Conservation (phyloP, 139 green algal species). For the Picochlorum sp. region DNA sequence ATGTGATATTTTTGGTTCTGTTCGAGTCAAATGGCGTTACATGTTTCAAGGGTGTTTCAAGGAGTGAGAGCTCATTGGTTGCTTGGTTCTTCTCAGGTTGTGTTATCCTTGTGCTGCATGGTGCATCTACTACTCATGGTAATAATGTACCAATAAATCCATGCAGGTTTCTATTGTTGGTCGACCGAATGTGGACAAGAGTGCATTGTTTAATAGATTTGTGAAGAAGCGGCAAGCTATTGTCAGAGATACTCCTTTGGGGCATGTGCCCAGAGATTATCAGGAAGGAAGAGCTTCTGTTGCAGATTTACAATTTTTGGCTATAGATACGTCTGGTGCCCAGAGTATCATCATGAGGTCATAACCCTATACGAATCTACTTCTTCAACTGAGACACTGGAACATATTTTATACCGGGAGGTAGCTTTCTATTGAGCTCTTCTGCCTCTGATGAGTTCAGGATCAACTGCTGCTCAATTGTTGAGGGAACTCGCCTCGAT, state of each 20-base stretch:
- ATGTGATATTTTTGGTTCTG: no score
- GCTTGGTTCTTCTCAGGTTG: no score
- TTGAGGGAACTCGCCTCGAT: not conserved
- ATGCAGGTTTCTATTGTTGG: slow-evolving; percentile 68
- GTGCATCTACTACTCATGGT: not conserved
- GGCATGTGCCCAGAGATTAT: slow-evolving; percentile 91
- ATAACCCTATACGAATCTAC: not conserved
- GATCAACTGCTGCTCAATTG: slow-evolving; percentile 5
- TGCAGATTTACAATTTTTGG: slow-evolving; percentile 72
- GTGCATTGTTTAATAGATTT: slow-evolving; percentile 81
- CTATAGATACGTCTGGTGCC: slow-evolving; percentile 78
- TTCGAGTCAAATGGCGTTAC: no score
- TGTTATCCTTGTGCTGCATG: no score
- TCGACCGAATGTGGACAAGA: slow-evolving; percentile 86
- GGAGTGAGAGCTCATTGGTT: no score
- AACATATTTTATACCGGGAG: slow-evolving; percentile 9
- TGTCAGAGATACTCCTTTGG: slow-evolving; percentile 79
- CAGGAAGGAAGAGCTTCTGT: slow-evolving; percentile 59
- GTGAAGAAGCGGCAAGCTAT: slow-evolving; percentile 48
- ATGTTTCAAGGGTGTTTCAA: no score
- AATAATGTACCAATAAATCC: not conserved
- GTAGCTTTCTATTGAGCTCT: slow-evolving; percentile 8
- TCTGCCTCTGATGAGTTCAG: slow-evolving; percentile 5
- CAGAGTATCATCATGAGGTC: no score
- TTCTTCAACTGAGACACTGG: not conserved